phyloP scores from a whole-genome alignment of 345 rosid species.

The Eucalyptus globulus region DNA sequence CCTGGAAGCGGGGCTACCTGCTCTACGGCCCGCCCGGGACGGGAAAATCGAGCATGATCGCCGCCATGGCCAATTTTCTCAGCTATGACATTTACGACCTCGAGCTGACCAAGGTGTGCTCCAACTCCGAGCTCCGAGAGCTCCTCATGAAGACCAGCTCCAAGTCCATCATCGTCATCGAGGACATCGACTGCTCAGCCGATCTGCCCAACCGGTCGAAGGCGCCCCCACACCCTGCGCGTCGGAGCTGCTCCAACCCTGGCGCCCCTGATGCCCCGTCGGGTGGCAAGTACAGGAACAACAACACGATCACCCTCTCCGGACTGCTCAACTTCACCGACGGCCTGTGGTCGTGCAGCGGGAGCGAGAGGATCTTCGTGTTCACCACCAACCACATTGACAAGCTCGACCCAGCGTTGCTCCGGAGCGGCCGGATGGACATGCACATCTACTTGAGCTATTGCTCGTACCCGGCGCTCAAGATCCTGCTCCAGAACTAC shows the following conservation, averaged over 20 bases:
- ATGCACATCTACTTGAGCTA: conserved; percentile 48
- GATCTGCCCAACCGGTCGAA: conserved; percentile 58
- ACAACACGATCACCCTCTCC: conserved; percentile 61
- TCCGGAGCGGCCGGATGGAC: neutral
- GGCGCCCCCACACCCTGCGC: neutral
- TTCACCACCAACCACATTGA: neutral
- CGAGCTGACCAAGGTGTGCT: conserved; percentile 79
- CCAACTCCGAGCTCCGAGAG: conserved; percentile 77
- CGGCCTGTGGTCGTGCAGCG: neutral
- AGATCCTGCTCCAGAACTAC: conserved; percentile 67
- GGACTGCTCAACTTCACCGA: conserved; percentile 63
- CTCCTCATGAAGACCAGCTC: conserved; percentile 85
- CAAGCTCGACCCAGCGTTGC: neutral
- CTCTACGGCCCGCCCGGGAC: conserved; percentile 92
- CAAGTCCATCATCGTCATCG: conserved; percentile 82
- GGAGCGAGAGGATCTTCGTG: neutral
- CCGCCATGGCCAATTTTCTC: conserved; percentile 92
- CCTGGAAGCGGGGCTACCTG: conserved; percentile 16
- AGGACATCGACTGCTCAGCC: conserved; percentile 87
- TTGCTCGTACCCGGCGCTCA: conserved; percentile 62
- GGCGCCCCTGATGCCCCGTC: conserved; percentile 14
- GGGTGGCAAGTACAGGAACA: conserved; percentile 15
- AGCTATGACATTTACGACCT: conserved; percentile 92
- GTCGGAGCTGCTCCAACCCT: conserved; percentile 20
- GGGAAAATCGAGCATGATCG: conserved; percentile 94